A percentile compares a stretch with the other conserved stretches of the same genome.
These are phyloP conservation scores for Clonostachys rhizophaga DNA, from an alignment of 2,329 filamentous ascomycete genomes.

Conservation along the genomic window DNA sequence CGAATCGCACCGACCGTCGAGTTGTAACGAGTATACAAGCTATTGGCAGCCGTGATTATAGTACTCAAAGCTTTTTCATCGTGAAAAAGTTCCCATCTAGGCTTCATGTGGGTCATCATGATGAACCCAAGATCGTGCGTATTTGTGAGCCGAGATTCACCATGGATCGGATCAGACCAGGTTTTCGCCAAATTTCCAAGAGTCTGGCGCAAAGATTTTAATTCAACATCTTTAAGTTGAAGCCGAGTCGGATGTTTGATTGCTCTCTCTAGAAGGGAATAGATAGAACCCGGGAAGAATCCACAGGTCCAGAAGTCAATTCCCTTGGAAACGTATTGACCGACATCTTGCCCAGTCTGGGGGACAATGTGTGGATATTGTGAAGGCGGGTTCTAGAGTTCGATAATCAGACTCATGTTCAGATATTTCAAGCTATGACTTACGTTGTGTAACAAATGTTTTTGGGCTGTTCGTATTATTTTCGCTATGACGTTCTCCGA, in stretches of 20 bases:
- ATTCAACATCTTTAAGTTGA: background rate
- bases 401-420: too few species aligned
- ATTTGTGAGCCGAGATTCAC: constrained; percentile 34
- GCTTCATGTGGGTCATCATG: constrained; percentile 37
- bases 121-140: constrained; percentile 53
- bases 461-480: constrained; percentile 7
- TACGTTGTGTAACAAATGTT: background rate
- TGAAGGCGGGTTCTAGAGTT: background rate
- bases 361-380: constrained; percentile 2
- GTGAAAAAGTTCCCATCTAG: constrained; percentile 39
- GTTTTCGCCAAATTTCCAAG: constrained; percentile 14
- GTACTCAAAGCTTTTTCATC: constrained; percentile 27
- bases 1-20: constrained; percentile 34
- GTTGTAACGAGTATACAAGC: constrained; percentile 35
- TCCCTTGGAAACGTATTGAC: constrained; percentile 7
- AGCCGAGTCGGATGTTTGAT: constrained; percentile 18
- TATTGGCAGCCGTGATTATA: constrained; percentile 35
- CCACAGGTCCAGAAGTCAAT: constrained; percentile 27
- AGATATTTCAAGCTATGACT: too few species aligned
- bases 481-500: constrained; percentile 10
- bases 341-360: constrained; percentile 7
- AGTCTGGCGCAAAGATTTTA: constrained; percentile 8
- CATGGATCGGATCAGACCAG: constrained; percentile 27
- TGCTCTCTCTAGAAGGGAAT: constrained; percentile 23
- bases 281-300: constrained; percentile 30